Evolutionary conservation across 257 asterid species (phyloP).

Genomic region (Sherardia arvensis): DNA sequence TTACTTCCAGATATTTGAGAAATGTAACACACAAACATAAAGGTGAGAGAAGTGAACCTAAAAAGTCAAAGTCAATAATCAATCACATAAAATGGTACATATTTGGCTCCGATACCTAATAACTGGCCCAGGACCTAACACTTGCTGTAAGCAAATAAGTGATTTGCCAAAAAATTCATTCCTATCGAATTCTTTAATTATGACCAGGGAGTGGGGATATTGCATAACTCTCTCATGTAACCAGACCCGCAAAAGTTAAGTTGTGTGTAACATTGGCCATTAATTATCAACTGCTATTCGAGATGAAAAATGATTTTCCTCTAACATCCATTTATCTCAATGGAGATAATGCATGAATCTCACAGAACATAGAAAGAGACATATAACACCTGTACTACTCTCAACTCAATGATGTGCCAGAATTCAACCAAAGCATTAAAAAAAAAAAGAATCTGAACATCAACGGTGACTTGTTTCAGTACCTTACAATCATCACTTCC

Average conservation of each 20-base stretch:
- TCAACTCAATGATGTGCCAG: neutral
- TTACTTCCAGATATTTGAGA: neutral
- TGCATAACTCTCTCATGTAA: neutral
- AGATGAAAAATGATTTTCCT: neutral
- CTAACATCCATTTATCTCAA: neutral
- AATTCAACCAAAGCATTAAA: neutral
- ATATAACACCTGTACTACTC: neutral
- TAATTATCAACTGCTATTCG: neutral
- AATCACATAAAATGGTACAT: neutral
- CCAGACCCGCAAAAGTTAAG: neutral
- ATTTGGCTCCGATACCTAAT: neutral
- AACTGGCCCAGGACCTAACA: too few species aligned
- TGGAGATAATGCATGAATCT: neutral
- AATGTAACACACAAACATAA: neutral
- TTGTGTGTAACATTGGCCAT: neutral
- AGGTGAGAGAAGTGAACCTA: neutral
- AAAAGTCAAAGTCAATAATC: neutral
- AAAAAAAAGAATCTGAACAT: neutral
- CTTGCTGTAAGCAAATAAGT: neutral
- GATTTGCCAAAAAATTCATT: neutral
- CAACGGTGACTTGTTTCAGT: neutral
- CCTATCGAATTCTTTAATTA: neutral
- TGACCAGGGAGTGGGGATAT: neutral
- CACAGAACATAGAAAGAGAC: neutral
- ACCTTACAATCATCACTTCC: conserved; percentile 52